Base-by-base conservation (phyloP, 345 rosid species). In the Trapa bicornis region DNA sequence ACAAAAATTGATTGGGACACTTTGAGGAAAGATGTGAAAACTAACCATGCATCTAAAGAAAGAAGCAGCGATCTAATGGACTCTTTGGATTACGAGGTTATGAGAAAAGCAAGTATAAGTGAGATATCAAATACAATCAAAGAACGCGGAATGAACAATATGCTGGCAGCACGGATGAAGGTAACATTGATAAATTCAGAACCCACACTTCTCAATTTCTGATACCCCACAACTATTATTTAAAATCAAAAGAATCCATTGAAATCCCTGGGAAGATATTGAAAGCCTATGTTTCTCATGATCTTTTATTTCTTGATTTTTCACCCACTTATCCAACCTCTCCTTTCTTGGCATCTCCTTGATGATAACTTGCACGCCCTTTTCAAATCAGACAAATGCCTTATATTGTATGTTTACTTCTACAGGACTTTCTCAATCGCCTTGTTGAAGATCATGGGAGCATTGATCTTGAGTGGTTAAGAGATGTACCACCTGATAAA, bases 61-160 rank as follows among this genome's bases (percentile, higher is more conserved):
- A 80, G 84, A 79, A 79, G 80, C 71, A 52, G 66, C 65, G 86
- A 83, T 32, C 66, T 79, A 38, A 78, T 74, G 90, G 96, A 93
- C 79, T 84, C 98, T 22, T 52, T 90, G 43, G 97, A 93, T 78
- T 93, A 87, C 65, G 92, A 90, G 81, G 90, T 94, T 68, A 41
- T 93, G 75, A 86, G 97, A 76, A 37, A 73, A 50, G 89, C 92
- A 47, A 66, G 68, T 61, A 76, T 84, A 33, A 57, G 65, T 8
- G 82, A 84, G 74, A 83, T 93, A 48, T 74, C 97, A 45, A 75
- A 82, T 0, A 70, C 90, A 38, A 93, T 90, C 41, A 87, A 78
- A 78, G 97, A 81, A 71, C 77, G 98, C 70, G 98, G 98, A 37
- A 90, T 90, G 94, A 90, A 90, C 79, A 83, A 88, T 72, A 79